Evolutionary conservation across 495 filamentous ascomycete species (phyloP).

Genomic region (Lasiosphaeria miniovina): DNA sequence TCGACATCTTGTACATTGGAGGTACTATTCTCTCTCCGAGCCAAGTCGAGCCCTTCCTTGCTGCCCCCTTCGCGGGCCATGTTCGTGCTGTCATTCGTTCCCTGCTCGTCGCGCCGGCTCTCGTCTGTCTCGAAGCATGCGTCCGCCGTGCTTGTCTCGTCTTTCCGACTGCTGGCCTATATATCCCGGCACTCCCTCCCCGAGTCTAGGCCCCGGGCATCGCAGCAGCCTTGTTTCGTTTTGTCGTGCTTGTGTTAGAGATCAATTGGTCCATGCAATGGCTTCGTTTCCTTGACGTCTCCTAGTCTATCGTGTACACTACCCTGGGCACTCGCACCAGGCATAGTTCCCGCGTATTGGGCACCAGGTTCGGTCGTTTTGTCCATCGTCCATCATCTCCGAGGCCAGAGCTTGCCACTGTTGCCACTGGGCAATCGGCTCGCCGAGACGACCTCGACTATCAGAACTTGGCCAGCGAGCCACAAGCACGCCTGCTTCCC

Average conservation of each 20-base stretch:
- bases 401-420: no score
- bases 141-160: constrained; percentile 8
- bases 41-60: constrained; percentile 5
- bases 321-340: constrained; percentile 10
- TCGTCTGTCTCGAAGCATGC: constrained; percentile 14
- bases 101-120: constrained; percentile 3
- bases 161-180: constrained; percentile 34
- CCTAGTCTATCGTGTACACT: constrained; percentile 24
- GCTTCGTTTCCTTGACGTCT: constrained; percentile 41
- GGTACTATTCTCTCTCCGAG: neutral
- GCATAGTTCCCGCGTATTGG: constrained; percentile 19
- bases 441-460: constrained; percentile 11
- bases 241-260: constrained; percentile 33
- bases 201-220: constrained; percentile 38
- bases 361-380: constrained; percentile 33
- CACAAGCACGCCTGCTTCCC: constrained; percentile 6
- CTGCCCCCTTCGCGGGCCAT: constrained; percentile 9
- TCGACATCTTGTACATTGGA: constrained; percentile 2
- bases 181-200: constrained; percentile 43
- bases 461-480: neutral
- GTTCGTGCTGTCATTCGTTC: constrained; percentile 18
- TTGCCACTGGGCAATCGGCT: constrained; percentile 6
- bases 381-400: constrained; percentile 1
- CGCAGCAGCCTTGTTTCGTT: constrained; percentile 36
- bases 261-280: constrained; percentile 37